These are phyloP conservation scores for Tetracladium setigerum DNA, from an alignment of 495 filamentous ascomycete genomes.

Conservation along the genomic window DNA sequence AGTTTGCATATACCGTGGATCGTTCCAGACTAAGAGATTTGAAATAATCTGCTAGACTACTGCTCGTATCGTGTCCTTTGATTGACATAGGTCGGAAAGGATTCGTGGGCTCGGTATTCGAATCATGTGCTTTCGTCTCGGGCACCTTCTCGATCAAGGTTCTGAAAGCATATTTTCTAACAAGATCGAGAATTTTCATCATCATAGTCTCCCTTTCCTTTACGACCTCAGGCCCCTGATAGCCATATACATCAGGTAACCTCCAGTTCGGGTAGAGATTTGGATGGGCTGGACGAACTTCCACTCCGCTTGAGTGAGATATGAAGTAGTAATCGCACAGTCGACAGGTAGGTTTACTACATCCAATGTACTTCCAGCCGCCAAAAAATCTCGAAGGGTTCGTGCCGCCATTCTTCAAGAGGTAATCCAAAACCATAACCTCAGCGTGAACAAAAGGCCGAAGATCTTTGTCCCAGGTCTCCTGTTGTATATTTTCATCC, in stretches of 20 bases:
- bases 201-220: conserved; percentile 2
- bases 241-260: conserved; percentile 13
- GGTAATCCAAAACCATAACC: conserved; percentile 2
- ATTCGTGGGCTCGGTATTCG: conserved; percentile 4
- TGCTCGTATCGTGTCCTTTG: neutral
- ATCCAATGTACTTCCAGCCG: conserved; percentile 20
- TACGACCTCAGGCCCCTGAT: neutral
- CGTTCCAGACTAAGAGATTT: too few relatives aligned
- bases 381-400: conserved; percentile 17
- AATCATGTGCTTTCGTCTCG: conserved; percentile 5
- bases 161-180: conserved; percentile 4
- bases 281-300: conserved; percentile 10
- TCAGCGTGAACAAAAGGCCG: conserved; percentile 7
- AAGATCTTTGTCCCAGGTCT: neutral
- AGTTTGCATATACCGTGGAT: too few relatives aligned
- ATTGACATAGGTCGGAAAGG: neutral
- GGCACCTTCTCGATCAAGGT: conserved; percentile 1
- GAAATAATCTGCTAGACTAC: too few relatives aligned
- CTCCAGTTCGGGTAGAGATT: conserved; percentile 22
- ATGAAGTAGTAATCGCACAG: conserved; percentile 22
- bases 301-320: conserved; percentile 1
- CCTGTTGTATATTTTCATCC: neutral
- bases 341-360: conserved; percentile 23
- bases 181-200: neutral
- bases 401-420: neutral